Evolutionary conservation across 2,329 filamentous ascomycete species (phyloP).

Genomic region (Colletotrichum simmondsii): DNA sequence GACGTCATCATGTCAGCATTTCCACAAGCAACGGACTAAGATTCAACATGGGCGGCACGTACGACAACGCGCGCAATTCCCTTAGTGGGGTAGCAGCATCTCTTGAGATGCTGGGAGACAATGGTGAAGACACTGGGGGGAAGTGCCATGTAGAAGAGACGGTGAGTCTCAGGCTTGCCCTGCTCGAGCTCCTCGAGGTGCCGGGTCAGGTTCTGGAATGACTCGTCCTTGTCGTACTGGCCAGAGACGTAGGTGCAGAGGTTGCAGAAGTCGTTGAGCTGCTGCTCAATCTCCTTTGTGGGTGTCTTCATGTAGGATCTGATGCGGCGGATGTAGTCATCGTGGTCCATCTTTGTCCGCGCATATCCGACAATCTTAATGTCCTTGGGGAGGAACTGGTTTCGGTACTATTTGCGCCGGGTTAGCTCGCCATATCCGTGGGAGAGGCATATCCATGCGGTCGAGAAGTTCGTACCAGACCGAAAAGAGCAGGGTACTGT

Average conservation of each 20-base stretch:
- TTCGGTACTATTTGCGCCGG: slow-evolving; percentile 78
- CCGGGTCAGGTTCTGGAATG: slow-evolving; percentile 85
- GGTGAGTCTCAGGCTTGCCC: slow-evolving; percentile 83
- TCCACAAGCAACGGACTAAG: not conserved
- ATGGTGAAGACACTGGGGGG: slow-evolving; percentile 98
- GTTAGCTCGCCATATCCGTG: slow-evolving; percentile 19
- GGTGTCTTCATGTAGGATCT: slow-evolving; percentile 99
- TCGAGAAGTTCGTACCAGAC: slow-evolving; percentile 77
- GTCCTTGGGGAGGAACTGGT: slow-evolving; percentile 97
- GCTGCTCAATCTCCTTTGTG: slow-evolving; percentile 96
- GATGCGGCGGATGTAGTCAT: slow-evolving; percentile 93
- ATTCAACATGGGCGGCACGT: slow-evolving; percentile 48
- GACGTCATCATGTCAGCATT: slow-evolving; percentile 11
- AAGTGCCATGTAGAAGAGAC: slow-evolving; percentile 99
- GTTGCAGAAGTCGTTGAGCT: slow-evolving; percentile 88
- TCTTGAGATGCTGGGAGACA: slow-evolving; percentile 96
- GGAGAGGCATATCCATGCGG: not conserved
- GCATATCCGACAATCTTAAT: slow-evolving; percentile 99
- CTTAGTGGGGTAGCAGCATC: slow-evolving; percentile 92
- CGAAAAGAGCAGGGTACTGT: slow-evolving; percentile 96
- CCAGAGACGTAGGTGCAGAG: slow-evolving; percentile 96
- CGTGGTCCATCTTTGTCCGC: slow-evolving; percentile 98
- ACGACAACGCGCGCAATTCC: slow-evolving; percentile 96
- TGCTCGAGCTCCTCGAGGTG: slow-evolving; percentile 89
- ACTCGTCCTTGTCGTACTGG: slow-evolving; percentile 97